Evolutionary conservation across 148 eudicot species (phyloP).

Genomic region (Fallopia convolvulus): DNA sequence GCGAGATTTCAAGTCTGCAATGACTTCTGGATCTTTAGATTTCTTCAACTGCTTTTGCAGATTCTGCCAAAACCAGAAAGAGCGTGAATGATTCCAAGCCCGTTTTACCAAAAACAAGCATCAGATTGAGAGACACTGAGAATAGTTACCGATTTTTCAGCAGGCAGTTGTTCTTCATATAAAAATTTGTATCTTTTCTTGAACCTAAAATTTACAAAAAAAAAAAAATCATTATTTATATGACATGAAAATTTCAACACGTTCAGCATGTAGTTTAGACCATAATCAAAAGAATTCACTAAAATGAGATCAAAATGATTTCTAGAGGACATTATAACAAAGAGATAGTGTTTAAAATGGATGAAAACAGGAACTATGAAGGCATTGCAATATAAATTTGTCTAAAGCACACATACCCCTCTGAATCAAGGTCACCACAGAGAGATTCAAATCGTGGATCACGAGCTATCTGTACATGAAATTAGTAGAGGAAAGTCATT

Average conservation of each 20-base stretch:
- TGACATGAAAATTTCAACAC: not conserved
- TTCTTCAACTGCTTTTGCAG: conserved; percentile 52
- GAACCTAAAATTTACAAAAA: conserved; percentile 37
- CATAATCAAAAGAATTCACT: not conserved
- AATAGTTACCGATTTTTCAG: conserved; percentile 63
- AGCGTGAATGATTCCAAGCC: conserved; percentile 11
- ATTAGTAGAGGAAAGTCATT: conserved; percentile 3
- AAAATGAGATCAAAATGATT: not conserved
- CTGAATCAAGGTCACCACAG: conserved; percentile 60
- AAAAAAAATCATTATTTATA: not conserved
- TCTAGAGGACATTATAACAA: not conserved
- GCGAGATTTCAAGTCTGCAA: conserved; percentile 38
- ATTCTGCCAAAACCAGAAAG: conserved; percentile 31
- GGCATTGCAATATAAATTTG: not conserved
- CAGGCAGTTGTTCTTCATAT: conserved; percentile 59
- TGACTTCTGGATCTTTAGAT: conserved; percentile 47
- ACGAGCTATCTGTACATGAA: conserved; percentile 46
- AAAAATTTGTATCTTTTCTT: conserved; percentile 76
- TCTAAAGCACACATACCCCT: conserved; percentile 42
- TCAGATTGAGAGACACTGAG: not conserved
- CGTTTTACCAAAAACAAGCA: conserved; percentile 1
- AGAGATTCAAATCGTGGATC: conserved; percentile 95
- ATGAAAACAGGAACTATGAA: not conserved
- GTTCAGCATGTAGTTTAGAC: not conserved
- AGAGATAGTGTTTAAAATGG: not conserved